Conservation (phyloP, 495 filamentous ascomycete species). For the Penicillium cinerascens region DNA sequence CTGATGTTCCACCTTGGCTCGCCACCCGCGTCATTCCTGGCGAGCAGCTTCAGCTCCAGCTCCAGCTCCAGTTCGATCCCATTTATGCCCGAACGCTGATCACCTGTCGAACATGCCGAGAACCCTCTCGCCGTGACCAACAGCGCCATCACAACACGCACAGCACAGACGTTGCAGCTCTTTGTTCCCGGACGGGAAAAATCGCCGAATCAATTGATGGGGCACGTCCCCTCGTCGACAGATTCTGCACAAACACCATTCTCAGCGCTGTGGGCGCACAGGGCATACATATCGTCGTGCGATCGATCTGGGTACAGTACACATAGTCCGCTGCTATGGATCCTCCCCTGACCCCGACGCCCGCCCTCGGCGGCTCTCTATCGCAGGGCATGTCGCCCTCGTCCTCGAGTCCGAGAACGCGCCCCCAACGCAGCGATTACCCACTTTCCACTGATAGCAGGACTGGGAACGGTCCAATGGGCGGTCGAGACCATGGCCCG, state of each 20-base stretch:
- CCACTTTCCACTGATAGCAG: slow-evolving; percentile 21
- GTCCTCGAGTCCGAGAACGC: slow-evolving; percentile 14
- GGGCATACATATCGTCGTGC: not conserved
- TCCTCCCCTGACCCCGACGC: slow-evolving; percentile 15
- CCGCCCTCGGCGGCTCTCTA: slow-evolving; percentile 6
- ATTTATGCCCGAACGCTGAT: slow-evolving; percentile 4
- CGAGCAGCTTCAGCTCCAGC: slow-evolving; percentile 13
- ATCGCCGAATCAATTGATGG: not conserved
- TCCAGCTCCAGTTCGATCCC: slow-evolving; percentile 9
- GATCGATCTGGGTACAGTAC: not conserved
- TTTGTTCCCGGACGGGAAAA: not conserved
- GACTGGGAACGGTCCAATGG: slow-evolving; percentile 22
- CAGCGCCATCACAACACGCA: slow-evolving; percentile 6
- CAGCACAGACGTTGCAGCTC: not conserved
- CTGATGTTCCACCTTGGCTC: slow-evolving; percentile 19
- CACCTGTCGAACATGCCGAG: slow-evolving; percentile 8
- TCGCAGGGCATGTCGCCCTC: slow-evolving; percentile 9
- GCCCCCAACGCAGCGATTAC: slow-evolving; percentile 15
- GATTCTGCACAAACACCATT: not conserved
- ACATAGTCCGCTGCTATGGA: slow-evolving; percentile 13
- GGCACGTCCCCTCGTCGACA: not conserved
- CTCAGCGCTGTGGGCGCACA: not conserved
- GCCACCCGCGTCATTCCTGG: slow-evolving; percentile 27
- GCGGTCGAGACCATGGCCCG: slow-evolving; percentile 14
- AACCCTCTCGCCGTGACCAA: slow-evolving; percentile 5